Base-by-base conservation (phyloP, 1,284 basidiomycete species). In the Golubevia sp. region DNA sequence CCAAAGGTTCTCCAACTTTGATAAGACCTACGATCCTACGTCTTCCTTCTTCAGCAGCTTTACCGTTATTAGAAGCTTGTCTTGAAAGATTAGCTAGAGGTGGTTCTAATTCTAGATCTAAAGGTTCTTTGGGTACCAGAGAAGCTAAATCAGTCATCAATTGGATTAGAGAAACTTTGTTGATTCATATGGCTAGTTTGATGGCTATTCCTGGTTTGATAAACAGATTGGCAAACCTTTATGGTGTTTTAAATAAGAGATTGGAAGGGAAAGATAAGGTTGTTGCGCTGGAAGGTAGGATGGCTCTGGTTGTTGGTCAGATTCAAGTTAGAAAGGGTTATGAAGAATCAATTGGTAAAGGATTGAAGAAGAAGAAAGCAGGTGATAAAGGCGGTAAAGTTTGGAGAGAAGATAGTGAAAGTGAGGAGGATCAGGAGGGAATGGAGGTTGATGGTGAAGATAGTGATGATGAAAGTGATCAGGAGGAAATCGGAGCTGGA, bases 361-460 rank as follows among this genome's bases (percentile, higher is more conserved):
- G 2, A 2, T 13, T 13, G 18, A 2, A 2, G 18, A 15, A 44
- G 38, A 15, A 34, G 11, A 34, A 34, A 5, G 11, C 5, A 34
- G 30, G 11, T 34, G 30, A 34, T 34, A 11, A 30, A 30, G 62
- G 25, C 38, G 24, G 13, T 62, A 49, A 53, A 48, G 54, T 56
- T 49, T 24, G 58, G 6, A 60, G 30, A 30, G 24, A 53, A 62
- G 58, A 55, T 11, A 57, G 55, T 18, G 52, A 63, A 51, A 55
- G 1, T 2, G 30, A 44, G 8, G 59, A 63, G 24, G 63, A 49
- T 23, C 66, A 64, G 54, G 60, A 63, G 59, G 61, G 55, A 34
- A 73, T 70, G 66, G 62, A 66, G 61, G 62, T 67, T 21, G n/a
- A n/a, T n/a, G n/a, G n/a, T n/a, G n/a, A n/a, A n/a, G 70, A 70